Evolutionary conservation across 2,329 filamentous ascomycete genomes (phyloP), one percentile per base, ranked within the genome.

Genomic region (Metarhizium brunneum): DNA sequence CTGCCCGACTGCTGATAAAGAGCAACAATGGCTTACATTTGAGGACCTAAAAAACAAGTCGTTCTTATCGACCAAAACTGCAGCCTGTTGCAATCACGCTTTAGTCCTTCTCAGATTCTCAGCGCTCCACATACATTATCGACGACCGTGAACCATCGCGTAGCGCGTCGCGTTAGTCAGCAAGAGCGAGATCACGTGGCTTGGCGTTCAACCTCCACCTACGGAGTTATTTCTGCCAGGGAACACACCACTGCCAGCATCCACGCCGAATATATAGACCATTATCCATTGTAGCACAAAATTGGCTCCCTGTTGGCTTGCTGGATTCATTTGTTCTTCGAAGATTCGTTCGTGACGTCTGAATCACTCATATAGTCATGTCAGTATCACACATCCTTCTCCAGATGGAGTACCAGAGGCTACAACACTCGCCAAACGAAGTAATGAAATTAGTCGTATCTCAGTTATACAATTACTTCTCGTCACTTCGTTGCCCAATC

Each of bases 121-220:
- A 50, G 32, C 29, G 6, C 47, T 35, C 10, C 32, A 35, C 32
- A 7, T 35, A 35, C 25, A 35, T 11, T 40, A 16, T 40, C 38
- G 38, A 40, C 38, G 32, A 35, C 38, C 38, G 53, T n/a, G 42
- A 25, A 35, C 47, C n/a, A 43, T 30, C 59, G 66, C 67, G 67
- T 67, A 63, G 55, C 69, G 69, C 64, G 64, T 69, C 53, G 53
- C 10, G 58, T 69, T 65, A 68, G 65, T 71, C 65, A 70, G 60
- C 67, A 30, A 47, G 58, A 61, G 59, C 61, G 60, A 52, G 25
- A 14, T 38, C 60, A 61, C 60, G 61, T 63, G 62, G 60, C 38
- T 16, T 13, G 11, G 4, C 13, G 38, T 7, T 40, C 5, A 16
- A 16, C 14, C 13, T 16, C 11, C 35, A 36, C 35, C 35, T 25